These are phyloP conservation scores for Bremia lactucae DNA, from an alignment of 352 stramenopile species.

Conservation along the genomic window DNA sequence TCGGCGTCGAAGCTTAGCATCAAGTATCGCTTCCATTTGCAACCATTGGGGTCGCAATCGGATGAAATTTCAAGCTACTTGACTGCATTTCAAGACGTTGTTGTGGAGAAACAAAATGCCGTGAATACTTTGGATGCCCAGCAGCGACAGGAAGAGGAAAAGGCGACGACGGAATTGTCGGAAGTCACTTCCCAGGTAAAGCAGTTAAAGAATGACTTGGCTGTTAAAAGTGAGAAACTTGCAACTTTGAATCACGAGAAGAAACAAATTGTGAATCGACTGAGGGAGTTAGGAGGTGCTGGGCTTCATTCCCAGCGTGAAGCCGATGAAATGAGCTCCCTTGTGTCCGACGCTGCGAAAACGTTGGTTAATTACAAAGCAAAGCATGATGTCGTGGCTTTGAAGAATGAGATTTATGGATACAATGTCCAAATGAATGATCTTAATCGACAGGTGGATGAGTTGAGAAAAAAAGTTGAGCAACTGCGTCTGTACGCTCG, in stretches of 20 bases:
- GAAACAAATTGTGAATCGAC: constrained; percentile 17
- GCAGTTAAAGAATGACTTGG: constrained; percentile 35
- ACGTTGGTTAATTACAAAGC: constrained; percentile 31
- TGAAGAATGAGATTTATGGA: constrained; percentile 39
- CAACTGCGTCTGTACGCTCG: constrained; percentile 37
- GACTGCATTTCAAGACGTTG: constrained; percentile 30
- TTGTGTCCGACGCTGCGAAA: constrained; percentile 38
- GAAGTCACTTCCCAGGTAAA: constrained; percentile 45
- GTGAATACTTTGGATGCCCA: constrained; percentile 28
- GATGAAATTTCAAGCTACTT: constrained; percentile 46
- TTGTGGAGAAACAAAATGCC: constrained; percentile 30
- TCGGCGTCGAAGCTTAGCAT: constrained; percentile 29
- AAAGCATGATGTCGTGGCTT: constrained; percentile 21
- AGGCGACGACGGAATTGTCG: constrained; percentile 32
- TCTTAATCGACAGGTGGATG: constrained; percentile 28
- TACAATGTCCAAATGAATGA: constrained; percentile 34
- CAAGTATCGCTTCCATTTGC: constrained; percentile 51
- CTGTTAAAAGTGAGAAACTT: constrained; percentile 32
- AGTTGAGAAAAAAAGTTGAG: constrained; percentile 42
- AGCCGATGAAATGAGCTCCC: constrained; percentile 31
- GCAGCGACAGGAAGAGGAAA: constrained; percentile 35
- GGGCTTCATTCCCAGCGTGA: constrained; percentile 37
- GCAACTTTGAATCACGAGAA: constrained; percentile 35
- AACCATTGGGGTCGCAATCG: constrained; percentile 37
- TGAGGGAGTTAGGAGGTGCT: constrained; percentile 31